Evolutionary conservation across 2,329 filamentous ascomycete species (phyloP), one percentile per base, ranked within the genome.

Genomic region (Cryphonectria nitschkei): DNA sequence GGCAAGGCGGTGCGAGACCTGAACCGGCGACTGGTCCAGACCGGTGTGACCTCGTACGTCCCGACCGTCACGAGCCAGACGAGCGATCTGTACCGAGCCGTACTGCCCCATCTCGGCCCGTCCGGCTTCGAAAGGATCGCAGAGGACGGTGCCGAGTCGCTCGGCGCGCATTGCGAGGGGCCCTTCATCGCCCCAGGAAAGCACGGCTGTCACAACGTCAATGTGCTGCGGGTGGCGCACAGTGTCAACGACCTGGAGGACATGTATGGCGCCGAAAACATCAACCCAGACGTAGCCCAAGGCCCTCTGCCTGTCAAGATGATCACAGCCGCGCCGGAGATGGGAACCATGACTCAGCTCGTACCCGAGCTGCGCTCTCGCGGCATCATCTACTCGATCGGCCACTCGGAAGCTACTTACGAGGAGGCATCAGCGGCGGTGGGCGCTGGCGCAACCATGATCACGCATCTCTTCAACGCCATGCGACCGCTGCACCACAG

Each of bases 391-490:
- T 93, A 90, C 80, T 92, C 93, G 1, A 92, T 97, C 74, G 94
- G 94, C 9, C 94, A 97, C 81, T 94, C 93, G 0, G 93, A 97
- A 79, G 92, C 94, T 19, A 93, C 92, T 0, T 97, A 95, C 78
- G 93, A 97, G 80, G 87, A 95, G 78, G 93, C 93, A 0, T 89
- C 91, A 4, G 82, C 84, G 5, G 92, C 93, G 29, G 87, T 96
- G 3, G 84, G 83, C n/a, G 86, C 89, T 8, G 94, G 94, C 67
- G 93, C 93, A 1, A 92, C 88, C 65, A 97, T 97, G 93, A 92
- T 97, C 75, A 97, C 94, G 0, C 94, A 97, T 77, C 86, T 97
- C 1, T 97, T 97, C 88, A 97, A 97, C 79, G 94, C 94, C 37
- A 97, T 97, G 94, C 88, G 90, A 0, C 94, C 94, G 19, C 88